Conservation (phyloP, 805 yeast species). For the Ogataea ramenticola region DNA sequence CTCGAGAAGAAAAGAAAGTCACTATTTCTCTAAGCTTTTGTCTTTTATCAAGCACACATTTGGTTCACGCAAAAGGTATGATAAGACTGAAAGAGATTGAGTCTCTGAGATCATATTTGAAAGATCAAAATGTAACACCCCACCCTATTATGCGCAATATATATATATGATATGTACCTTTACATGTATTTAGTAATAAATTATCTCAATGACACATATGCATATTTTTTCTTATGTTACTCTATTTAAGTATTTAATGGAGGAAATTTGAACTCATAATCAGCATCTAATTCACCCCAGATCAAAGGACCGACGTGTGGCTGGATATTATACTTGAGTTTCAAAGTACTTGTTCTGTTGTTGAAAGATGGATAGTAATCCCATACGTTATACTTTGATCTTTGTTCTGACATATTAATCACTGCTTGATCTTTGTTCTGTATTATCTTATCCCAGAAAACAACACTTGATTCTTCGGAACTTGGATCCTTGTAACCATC, state of each 20-base stretch:
- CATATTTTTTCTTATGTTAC: no score
- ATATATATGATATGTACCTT: no score
- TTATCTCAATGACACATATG: no score
- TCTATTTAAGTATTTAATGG: neutral
- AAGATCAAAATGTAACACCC: no score
- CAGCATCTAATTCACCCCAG: slow-evolving; percentile 48
- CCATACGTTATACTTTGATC: slow-evolving; percentile 81
- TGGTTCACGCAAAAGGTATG: no score
- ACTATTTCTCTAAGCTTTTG: no score
- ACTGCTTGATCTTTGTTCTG: slow-evolving; percentile 49
- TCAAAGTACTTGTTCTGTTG: slow-evolving; percentile 59
- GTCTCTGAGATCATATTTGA: no score
- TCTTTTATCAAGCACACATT: no score
- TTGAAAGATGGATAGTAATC: slow-evolving; percentile 61
- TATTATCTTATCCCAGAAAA: slow-evolving; percentile 88
- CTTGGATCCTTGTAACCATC: slow-evolving; percentile 28
- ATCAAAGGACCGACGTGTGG: slow-evolving; percentile 80
- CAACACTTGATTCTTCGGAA: slow-evolving; percentile 44
- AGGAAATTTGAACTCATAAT: slow-evolving; percentile 16
- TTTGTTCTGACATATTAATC: slow-evolving; percentile 41
- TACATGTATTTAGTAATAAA: no score
- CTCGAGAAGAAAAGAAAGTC: no score
- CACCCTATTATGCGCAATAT: no score
- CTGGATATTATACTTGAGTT: slow-evolving; percentile 85
- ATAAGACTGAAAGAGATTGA: no score